Conservation (phyloP, 2,329 filamentous ascomycete genomes). For the Beauveria scarabaeidicola region DNA sequence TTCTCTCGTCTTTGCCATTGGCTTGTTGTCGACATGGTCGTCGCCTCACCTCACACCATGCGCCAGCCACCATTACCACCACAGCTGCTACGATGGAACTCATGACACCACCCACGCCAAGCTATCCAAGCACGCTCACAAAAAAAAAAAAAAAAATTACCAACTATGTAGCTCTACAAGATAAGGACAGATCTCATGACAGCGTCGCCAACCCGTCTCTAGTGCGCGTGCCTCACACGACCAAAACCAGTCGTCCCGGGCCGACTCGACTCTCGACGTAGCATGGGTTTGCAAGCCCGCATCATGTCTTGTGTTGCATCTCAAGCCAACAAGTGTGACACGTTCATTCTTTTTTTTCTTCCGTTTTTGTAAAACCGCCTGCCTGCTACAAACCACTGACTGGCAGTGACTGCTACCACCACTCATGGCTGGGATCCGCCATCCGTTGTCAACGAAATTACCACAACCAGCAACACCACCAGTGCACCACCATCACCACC, state of each 20-base stretch:
- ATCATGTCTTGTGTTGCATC: neutral
- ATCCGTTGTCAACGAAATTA: neutral
- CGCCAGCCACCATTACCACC: constrained; percentile 2
- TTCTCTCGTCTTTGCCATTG: neutral
- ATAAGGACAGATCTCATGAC: neutral
- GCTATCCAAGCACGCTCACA: neutral
- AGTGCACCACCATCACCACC: neutral
- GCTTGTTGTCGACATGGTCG: neutral
- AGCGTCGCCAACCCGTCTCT: neutral
- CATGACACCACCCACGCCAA: neutral
- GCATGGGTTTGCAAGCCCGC: neutral
- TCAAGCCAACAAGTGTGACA: neutral
- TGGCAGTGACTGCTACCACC: neutral
- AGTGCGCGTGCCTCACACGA: neutral
- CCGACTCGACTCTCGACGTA: neutral
- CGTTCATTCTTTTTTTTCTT: neutral
- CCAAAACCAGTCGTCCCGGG: neutral
- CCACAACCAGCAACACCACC: neutral
- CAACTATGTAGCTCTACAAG: neutral
- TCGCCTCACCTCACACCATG: neutral
- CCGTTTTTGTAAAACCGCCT: neutral
- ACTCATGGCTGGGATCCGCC: neutral
- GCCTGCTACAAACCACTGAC: neutral
- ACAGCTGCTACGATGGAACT: neutral
- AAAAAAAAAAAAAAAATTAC: neutral